Base-by-base conservation (phyloP, 768 basidiomycete genomes). In the Mycena kentingensis region DNA sequence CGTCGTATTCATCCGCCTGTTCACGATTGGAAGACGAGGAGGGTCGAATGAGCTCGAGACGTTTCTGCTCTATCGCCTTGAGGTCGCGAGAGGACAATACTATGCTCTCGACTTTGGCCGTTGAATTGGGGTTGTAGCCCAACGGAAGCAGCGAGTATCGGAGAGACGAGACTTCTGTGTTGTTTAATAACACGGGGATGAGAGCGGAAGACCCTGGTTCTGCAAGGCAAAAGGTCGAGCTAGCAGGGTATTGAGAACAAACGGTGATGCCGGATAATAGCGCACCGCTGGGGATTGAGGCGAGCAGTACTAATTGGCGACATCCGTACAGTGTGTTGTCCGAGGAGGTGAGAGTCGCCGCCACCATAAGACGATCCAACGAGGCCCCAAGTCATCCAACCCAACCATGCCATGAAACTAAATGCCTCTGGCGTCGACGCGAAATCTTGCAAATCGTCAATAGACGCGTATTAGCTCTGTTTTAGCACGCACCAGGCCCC, bases 281-380 rank as follows among this genome's bases (percentile, higher is more conserved):
- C 41, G 22, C 41, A 42, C 41, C 19, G 76, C 52, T 86, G 76
- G 11, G 91, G 92, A 61, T 96, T 95, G 37, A 98, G 75, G 19
- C 87, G 85, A 4, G 94, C 95, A 2, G 94, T 97, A 66, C 93
- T 92, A 61, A 92, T 93, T 10, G 94, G 94, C 0, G 93, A 91
- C 80, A 95, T 87, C 58, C 88, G 84, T 46, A 98, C 88, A 0
- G 92, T 94, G 64, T 95, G 92, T 67, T 93, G 87, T 28, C 95
- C 95, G 27, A 85, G 79, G 7, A 91, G 72, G 64, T 90, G 85
- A 4, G 73, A 66, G 56, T 89, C 85, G 34, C 72, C 75, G 1
- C 69, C 63, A 16, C 61, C 64, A 32, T 74, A 65, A 19, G 78
- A 67, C 8, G 73, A 60, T 3, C 78, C 67, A 12, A 87, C 53